Percentiles rank a stretch among this genome's conserved stretches.
phyloP scores from a whole-genome alignment of 306 rosid species.

The Prunus mira region DNA sequence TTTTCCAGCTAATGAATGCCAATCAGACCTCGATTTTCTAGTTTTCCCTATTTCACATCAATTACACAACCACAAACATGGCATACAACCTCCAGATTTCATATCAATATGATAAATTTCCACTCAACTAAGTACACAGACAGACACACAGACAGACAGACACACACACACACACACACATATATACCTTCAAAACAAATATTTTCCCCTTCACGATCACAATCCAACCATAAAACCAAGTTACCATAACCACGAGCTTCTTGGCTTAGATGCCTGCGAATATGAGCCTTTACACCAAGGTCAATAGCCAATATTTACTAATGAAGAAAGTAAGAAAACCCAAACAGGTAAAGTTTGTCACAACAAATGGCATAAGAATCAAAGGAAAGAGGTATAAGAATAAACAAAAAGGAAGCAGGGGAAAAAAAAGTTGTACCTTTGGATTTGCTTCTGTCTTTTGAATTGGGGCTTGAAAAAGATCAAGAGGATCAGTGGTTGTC shows the following conservation, averaged over 20 bases:
- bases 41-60: neutral
- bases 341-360: neutral
- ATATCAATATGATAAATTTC: neutral
- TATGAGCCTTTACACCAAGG: slow-evolving; percentile 64
- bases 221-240: slow-evolving; percentile 93
- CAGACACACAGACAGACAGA: neutral
- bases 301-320: slow-evolving; percentile 21
- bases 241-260: slow-evolving; percentile 85
- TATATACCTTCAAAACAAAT: slow-evolving; percentile 89
- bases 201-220: slow-evolving; percentile 98
- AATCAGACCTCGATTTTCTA: neutral
- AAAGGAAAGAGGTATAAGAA: neutral
- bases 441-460: slow-evolving; percentile 78
- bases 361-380: neutral
- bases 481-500: slow-evolving; percentile 72
- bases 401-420: slow-evolving; percentile 14
- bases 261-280: slow-evolving; percentile 77
- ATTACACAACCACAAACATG: neutral
- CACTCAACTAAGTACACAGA: neutral
- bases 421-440: slow-evolving; percentile 48
- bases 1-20: neutral
- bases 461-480: slow-evolving; percentile 82
- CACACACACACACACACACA: neutral
- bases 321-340: too few species aligned
- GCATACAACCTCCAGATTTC: neutral